phyloP scores from a whole-genome alignment of 2,329 filamentous ascomycete species.

The Plectosphaerella sp. region DNA sequence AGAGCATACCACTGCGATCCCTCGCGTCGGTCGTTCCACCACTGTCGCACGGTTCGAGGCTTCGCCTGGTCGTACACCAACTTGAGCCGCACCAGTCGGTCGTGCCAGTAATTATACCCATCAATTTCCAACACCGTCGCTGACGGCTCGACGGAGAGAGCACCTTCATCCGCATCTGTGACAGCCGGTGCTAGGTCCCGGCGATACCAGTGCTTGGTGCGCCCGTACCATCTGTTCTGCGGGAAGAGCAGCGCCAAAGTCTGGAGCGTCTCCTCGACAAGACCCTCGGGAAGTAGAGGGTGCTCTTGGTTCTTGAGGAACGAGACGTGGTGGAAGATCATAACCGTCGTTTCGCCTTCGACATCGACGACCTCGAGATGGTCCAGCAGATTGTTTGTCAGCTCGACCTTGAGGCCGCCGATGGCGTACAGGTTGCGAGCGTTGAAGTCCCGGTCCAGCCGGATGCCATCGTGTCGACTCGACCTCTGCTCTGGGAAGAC shows the following conservation, averaged over 20 bases:
- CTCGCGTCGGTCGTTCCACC: background rate
- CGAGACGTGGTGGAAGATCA: background rate
- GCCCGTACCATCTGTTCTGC: background rate
- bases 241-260: background rate
- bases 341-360: background rate
- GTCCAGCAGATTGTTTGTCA: background rate
- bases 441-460: background rate
- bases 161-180: background rate
- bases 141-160: background rate
- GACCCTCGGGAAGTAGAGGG: background rate
- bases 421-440: background rate
- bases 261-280: background rate
- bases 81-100: background rate
- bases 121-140: background rate
- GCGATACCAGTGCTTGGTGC: background rate
- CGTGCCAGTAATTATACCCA: background rate
- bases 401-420: background rate
- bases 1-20: conserved; percentile 39
- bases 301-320: background rate
- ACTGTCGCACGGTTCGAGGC: background rate
- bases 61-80: background rate
- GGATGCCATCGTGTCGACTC: background rate
- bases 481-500: background rate
- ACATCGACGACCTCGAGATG: background rate
- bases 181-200: background rate